phyloP scores from a whole-genome alignment of 1,284 basidiomycete species.

The Pterulicium gracile region DNA sequence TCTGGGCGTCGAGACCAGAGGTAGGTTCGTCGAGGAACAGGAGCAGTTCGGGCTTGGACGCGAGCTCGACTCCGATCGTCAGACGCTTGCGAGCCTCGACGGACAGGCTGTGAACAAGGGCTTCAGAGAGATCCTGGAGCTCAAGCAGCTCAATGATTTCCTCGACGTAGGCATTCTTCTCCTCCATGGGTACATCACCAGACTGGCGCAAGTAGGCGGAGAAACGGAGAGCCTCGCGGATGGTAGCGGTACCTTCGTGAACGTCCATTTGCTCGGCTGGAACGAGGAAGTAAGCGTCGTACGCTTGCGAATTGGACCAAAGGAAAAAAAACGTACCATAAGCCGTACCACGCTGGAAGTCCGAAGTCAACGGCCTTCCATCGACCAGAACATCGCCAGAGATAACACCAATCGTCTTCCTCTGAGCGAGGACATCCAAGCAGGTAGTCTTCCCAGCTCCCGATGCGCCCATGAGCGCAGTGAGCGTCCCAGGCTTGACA shows the following conservation, averaged over 20 bases:
- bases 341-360: constrained; percentile 72
- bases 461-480: constrained; percentile 58
- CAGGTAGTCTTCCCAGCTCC: constrained; percentile 67
- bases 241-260: constrained; percentile 76
- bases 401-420: constrained; percentile 82
- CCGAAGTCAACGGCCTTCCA: constrained; percentile 60
- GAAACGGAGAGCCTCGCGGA: constrained; percentile 86
- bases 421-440: constrained; percentile 80
- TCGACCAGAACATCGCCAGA: constrained; percentile 75
- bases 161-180: constrained; percentile 78
- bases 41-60: constrained; percentile 73
- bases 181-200: constrained; percentile 52
- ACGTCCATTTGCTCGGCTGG: constrained; percentile 83
- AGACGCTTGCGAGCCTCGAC: constrained; percentile 81
- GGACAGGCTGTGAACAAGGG: constrained; percentile 47
- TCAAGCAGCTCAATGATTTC: constrained; percentile 67
- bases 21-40: constrained; percentile 64
- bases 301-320: constrained; percentile 19
- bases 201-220: constrained; percentile 88
- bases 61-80: constrained; percentile 85
- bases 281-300: constrained; percentile 12
- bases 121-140: constrained; percentile 53
- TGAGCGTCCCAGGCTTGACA: constrained; percentile 80
- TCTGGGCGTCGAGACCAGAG: constrained; percentile 70
- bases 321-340: constrained; percentile 38